Conservation (phyloP, 441 rosid species). For the Pelargonium fulgidum region DNA sequence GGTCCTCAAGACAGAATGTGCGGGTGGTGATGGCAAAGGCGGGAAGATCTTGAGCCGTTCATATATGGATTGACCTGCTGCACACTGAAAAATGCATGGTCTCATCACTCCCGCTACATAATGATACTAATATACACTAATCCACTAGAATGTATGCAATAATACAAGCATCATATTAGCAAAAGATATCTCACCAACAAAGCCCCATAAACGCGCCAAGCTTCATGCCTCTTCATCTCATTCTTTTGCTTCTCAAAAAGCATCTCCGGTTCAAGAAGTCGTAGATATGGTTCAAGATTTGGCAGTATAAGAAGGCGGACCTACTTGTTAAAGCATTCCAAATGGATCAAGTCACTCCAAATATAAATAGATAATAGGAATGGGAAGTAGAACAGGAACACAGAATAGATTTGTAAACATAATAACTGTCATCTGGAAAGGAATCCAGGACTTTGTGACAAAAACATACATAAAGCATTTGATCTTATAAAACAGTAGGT, state of each 20-base stretch:
- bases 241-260: constrained; percentile 75
- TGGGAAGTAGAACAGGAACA: background rate
- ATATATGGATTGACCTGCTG: constrained; percentile 62
- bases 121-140: constrained; percentile 10
- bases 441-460: background rate
- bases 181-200: constrained; percentile 51
- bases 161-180: constrained; percentile 9
- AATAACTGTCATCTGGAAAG: background rate
- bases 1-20: constrained; percentile 35
- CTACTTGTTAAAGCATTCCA: constrained; percentile 33
- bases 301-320: constrained; percentile 72
- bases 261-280: constrained; percentile 86
- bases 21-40: constrained; percentile 43
- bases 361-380: constrained; percentile 3
- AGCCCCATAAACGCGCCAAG: constrained; percentile 90
- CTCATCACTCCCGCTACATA: constrained; percentile 16
- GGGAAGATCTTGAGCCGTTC: constrained; percentile 71
- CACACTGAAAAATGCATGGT: constrained; percentile 40
- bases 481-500: too few species aligned
- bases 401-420: background rate
- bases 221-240: constrained; percentile 80
- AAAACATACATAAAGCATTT: too few species aligned
- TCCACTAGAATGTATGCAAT: constrained; percentile 7
- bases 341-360: constrained; percentile 13
- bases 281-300: constrained; percentile 68